A percentile compares a stretch with the other conserved stretches of the same genome.
Evolutionary conservation across 1,284 basidiomycete genomes (phyloP).

Genomic region (Phellinidium pouzarii): DNA sequence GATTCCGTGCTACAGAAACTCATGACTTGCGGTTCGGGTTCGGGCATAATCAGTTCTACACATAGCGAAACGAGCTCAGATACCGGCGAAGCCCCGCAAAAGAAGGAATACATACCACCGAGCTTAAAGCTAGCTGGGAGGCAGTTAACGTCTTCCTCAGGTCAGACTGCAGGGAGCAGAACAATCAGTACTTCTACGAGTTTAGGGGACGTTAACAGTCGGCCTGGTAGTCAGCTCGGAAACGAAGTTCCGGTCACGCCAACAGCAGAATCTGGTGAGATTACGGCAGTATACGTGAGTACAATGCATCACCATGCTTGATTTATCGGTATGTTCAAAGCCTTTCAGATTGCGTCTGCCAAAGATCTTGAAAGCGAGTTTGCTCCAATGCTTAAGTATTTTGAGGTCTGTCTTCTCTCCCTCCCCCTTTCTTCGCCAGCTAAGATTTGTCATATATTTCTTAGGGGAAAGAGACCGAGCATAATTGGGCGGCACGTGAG

Average conservation of each 20-base stretch:
- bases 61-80: slow-evolving; percentile 52
- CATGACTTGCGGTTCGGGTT: slow-evolving; percentile 32
- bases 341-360: slow-evolving; percentile 69
- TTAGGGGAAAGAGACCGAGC: slow-evolving; percentile 92
- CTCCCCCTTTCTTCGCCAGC: not conserved
- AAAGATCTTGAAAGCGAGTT: slow-evolving; percentile 87
- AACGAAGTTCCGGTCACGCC: slow-evolving; percentile 13
- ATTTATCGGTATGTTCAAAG: slow-evolving; percentile 13
- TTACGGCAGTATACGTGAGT: slow-evolving; percentile 15
- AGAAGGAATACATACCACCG: slow-evolving; percentile 66
- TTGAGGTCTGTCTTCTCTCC: slow-evolving; percentile 51
- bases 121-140: slow-evolving; percentile 56
- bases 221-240: slow-evolving; percentile 12
- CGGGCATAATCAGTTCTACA: slow-evolving; percentile 34
- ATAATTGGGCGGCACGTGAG: slow-evolving; percentile 91
- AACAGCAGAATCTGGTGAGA: slow-evolving; percentile 13
- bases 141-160: slow-evolving; percentile 34
- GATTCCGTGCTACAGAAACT: slow-evolving; percentile 63
- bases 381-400: slow-evolving; percentile 66
- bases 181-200: slow-evolving; percentile 41
- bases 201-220: slow-evolving; percentile 11
- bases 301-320: not conserved
- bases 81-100: slow-evolving; percentile 44
- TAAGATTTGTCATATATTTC: slow-evolving; percentile 6
- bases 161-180: slow-evolving; percentile 34